Evolutionary conservation across 2,329 filamentous ascomycete species (phyloP), one percentile per base, ranked within the genome.

Genomic region (Paecilomyces fulvus): DNA sequence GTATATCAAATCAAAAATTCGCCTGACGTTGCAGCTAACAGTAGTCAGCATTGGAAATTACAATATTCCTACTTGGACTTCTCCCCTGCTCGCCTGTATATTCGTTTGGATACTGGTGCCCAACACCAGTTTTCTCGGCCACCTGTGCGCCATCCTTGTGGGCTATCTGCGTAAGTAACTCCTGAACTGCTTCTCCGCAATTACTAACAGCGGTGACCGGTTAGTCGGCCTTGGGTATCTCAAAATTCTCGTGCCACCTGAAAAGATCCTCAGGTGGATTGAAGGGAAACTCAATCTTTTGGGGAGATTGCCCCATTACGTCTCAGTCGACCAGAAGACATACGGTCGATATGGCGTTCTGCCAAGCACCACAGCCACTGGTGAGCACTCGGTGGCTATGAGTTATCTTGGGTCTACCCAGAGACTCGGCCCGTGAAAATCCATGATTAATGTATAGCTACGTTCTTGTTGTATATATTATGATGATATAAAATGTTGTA

Each of bases 271-370:
- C 56, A 83, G 91, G 61, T 97, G 88, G 85, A 81, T 96, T 55
- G 94, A 99, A 75, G 84, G 83, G 17, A 95, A 92, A 70, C 76
- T 97, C 58, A 94, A 95, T 67, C 79, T 97, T 9, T 79, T 96
- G 21, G 89, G 85, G 20, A 81, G 90, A 58, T 75, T 97, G 25
- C 92, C 92, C 49, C 90, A 95, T 73, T 97, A 96, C 67, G 88
- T 97, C 51, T 95, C 89, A 56, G 86, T 96, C 14, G 92, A 97
- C 67, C 92, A 96, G 73, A 96, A 96, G 80, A 96, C 90, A 5
- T 96, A 92, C 67, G 92, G 92, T 7, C 82, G 92, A 54, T 96
- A 95, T 65, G 92, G 92, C 1, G 88, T 96, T 12, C 77, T 97
- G 56, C 92, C 92, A 2, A 80, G 84, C 1, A 78, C 72, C 20